Conservation (phyloP, 805 yeast genomes). For the Yarrowia sp. region DNA sequence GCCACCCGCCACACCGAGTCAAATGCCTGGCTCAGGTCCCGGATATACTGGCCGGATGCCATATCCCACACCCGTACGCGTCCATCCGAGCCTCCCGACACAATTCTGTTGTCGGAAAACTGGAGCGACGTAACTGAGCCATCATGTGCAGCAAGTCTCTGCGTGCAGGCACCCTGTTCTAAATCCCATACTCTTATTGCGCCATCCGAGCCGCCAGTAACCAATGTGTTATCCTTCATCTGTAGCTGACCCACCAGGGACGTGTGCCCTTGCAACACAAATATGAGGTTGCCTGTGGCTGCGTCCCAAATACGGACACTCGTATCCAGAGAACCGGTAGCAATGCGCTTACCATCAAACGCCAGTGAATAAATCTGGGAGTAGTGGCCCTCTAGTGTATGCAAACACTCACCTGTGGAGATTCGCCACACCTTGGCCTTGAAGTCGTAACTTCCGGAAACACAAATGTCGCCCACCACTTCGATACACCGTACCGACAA, state of each 20-base stretch:
- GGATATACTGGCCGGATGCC: slow-evolving; percentile 41
- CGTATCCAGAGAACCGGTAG: slow-evolving; percentile 94
- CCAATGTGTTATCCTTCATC: slow-evolving; percentile 64
- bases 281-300: slow-evolving; percentile 75
- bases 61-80: slow-evolving; percentile 45
- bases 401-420: slow-evolving; percentile 83
- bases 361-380: slow-evolving; percentile 90
- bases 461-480: slow-evolving; percentile 62
- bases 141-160: slow-evolving; percentile 50
- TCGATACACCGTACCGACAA: slow-evolving; percentile 80
- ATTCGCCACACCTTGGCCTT: slow-evolving; percentile 89
- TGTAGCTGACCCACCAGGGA: slow-evolving; percentile 90
- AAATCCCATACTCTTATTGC: slow-evolving; percentile 83
- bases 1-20: slow-evolving; percentile 46
- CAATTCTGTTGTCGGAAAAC: slow-evolving; percentile 42
- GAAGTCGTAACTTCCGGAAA: slow-evolving; percentile 87
- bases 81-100: slow-evolving; percentile 47
- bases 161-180: slow-evolving; percentile 72
- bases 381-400: slow-evolving; percentile 87
- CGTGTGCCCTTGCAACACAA: slow-evolving; percentile 77
- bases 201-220: slow-evolving; percentile 87
- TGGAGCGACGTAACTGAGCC: slow-evolving; percentile 45
- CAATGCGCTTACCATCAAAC: slow-evolving; percentile 84
- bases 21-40: slow-evolving; percentile 40
- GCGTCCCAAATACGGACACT: slow-evolving; percentile 96